Percentiles rank a stretch among this genome's conserved stretches.
Conservation (phyloP, 176 grass and related monocot species). For the Typha latifolia region DNA sequence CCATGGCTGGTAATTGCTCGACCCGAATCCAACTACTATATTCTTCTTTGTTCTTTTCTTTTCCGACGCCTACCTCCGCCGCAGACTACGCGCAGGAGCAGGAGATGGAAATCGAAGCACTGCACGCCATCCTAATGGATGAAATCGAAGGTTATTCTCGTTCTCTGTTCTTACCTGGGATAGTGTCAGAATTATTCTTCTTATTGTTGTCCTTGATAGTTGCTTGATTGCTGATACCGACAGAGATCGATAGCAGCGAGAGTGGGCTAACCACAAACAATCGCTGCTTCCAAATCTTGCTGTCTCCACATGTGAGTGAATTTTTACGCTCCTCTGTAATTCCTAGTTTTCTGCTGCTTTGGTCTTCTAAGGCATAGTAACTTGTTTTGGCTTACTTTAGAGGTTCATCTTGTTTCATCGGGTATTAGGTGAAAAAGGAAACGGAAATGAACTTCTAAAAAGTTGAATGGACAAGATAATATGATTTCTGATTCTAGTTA, state of each 20-base stretch:
- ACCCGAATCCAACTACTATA: no score
- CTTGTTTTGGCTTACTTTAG: background rate
- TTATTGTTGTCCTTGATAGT: background rate
- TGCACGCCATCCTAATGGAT: constrained; percentile 96
- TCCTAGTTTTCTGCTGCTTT: constrained; percentile 10
- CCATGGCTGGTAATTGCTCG: no score
- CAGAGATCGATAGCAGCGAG: constrained; percentile 83
- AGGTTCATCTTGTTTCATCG: no score
- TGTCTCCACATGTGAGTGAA: constrained; percentile 59
- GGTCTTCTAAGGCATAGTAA: background rate
- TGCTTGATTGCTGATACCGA: background rate
- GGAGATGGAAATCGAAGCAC: constrained; percentile 94
- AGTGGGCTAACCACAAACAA: constrained; percentile 64
- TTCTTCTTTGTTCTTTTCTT: no score
- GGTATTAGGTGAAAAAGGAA: no score
- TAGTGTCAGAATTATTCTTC: background rate
- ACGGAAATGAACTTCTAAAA: no score
- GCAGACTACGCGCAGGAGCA: constrained; percentile 88
- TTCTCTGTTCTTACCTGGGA: constrained; percentile 2
- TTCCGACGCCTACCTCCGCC: no score
- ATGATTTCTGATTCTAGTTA: no score
- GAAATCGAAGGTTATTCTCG: constrained; percentile 54
- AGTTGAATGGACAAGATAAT: no score
- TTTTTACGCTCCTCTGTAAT: background rate
- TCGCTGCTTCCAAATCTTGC: constrained; percentile 73